Percentiles rank a stretch among this genome's conserved stretches.
Conservation (phyloP, 2,329 filamentous ascomycete species). For the Fusarium sp. region DNA sequence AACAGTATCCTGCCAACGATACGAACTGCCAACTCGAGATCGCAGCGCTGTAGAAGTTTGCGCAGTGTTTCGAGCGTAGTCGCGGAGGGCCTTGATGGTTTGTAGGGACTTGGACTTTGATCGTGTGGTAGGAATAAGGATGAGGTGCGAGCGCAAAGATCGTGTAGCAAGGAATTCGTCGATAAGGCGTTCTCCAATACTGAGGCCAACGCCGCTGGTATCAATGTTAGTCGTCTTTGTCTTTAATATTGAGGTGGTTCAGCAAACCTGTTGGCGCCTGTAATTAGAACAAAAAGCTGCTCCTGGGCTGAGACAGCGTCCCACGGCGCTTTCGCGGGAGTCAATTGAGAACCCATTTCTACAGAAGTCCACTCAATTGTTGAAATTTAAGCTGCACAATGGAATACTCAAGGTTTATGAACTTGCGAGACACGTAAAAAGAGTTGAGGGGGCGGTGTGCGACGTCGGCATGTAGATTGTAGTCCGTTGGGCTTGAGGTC, state of each 20-base stretch:
- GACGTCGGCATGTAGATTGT: conserved; percentile 4
- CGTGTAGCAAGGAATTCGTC: conserved; percentile 87
- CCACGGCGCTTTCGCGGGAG: conserved; percentile 52
- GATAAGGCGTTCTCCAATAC: conserved; percentile 86
- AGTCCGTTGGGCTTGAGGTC: not conserved
- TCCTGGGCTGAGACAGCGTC: conserved; percentile 56
- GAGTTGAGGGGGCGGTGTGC: conserved; percentile 23
- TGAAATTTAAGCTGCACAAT: not conserved
- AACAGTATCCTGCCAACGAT: conserved; percentile 58
- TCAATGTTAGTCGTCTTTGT: conserved; percentile 19
- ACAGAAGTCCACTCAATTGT: conserved; percentile 4
- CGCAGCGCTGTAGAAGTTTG: conserved; percentile 56
- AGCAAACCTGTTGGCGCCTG: conserved; percentile 85
- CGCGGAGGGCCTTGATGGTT: conserved; percentile 75
- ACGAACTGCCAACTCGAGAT: conserved; percentile 55
- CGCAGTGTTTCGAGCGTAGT: conserved; percentile 67
- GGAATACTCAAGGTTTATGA: not conserved
- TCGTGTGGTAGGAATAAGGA: conserved; percentile 88
- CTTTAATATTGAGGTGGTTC: not conserved
- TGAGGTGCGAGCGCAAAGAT: conserved; percentile 76
- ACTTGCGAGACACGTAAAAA: not conserved
- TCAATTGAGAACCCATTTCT: conserved; percentile 46
- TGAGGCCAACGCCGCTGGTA: conserved; percentile 86
- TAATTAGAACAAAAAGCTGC: conserved; percentile 79
- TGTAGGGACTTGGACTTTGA: conserved; percentile 80